Conservation (phyloP, 495 filamentous ascomycete genomes). For the Eremomyces bilateralis region DNA sequence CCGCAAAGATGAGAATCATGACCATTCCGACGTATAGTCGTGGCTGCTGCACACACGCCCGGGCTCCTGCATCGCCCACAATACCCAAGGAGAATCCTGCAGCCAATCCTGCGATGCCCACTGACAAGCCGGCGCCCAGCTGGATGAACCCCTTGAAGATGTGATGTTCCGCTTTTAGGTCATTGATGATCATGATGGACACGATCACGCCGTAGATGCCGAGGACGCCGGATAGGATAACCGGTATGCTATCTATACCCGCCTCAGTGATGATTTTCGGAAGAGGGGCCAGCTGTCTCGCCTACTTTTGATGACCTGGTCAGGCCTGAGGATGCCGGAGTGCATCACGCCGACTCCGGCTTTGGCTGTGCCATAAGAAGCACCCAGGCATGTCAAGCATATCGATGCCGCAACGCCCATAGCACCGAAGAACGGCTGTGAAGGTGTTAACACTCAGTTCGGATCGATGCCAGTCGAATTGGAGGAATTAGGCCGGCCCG, state of each 20-base stretch:
- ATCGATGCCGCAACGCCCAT: slow-evolving; percentile 98
- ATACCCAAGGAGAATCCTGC: slow-evolving; percentile 98
- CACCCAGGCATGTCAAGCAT: slow-evolving; percentile 96
- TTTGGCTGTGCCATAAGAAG: slow-evolving; percentile 97
- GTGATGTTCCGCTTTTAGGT: slow-evolving; percentile 55
- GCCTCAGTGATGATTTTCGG: too few species aligned
- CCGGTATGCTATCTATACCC: slow-evolving; percentile 99
- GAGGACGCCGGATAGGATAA: slow-evolving; percentile 99
- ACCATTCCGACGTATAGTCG: slow-evolving; percentile 99
- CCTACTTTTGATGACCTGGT: slow-evolving; percentile 98
- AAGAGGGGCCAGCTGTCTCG: slow-evolving; percentile 3
- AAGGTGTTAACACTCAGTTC: too few species aligned
- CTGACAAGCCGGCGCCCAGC: slow-evolving; percentile 84
- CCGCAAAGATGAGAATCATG: slow-evolving; percentile 99
- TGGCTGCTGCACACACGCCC: slow-evolving; percentile 93
- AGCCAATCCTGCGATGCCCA: slow-evolving; percentile 91
- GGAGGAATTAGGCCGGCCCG: too few species aligned
- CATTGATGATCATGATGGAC: slow-evolving; percentile 90
- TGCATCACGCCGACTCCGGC: slow-evolving; percentile 94
- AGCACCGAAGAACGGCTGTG: slow-evolving; percentile 93
- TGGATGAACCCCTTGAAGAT: slow-evolving; percentile 95
- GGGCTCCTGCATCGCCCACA: slow-evolving; percentile 96
- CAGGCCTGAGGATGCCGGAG: slow-evolving; percentile 93
- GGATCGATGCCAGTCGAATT: too few species aligned
- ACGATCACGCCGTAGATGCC: slow-evolving; percentile 99